Base-by-base conservation (phyloP, 441 rosid genomes). In the Kokia cookei region DNA sequence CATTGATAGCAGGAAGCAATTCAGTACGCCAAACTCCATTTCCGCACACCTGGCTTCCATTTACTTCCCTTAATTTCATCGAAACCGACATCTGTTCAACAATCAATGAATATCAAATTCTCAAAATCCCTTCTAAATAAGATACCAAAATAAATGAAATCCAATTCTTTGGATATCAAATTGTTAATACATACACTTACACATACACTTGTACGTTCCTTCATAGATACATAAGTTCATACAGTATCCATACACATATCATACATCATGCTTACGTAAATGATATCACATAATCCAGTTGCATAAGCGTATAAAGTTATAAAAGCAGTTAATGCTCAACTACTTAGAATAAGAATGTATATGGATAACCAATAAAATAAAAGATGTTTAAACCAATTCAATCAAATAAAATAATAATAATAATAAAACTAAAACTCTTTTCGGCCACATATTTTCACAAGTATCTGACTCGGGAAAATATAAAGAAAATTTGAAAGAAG, bases 1-100 rank as follows among this genome's bases (percentile, higher is more conserved):
- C 98, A 63, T 87, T 78, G 50, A 74, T 73, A 43, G 83, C 84
- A 12, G 84, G 75, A 53, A 89, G 92, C 53, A 85, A 62, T 57
- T 82, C 77, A 40, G 45, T 77, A 37, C 11, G 43, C n/a, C 66
- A 27, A 40, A 58, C 62, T 57, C 79, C 90, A 75, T 83, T 78
- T 64, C 65, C 84, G 64, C 48, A 10, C 57, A 45, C 75, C 35
- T 6, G 63, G 51, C 37, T 55, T 70, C 50, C 51, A 22, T 1
- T 14, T 22, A 27, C 5, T 12, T 72, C 32, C 47, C 11, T 13
- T 19, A 50, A 72, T 4, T 29, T 45, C 1, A 3, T 48, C 14
- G 60, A 58, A 5, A 48, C 29, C 57, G 75, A 72, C 75, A 72
- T 60, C 75, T 72, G 58, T 11, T 69, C 72, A 32, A 19, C 43